Percentiles rank a stretch among this genome's conserved stretches.
Evolutionary conservation across 306 rosid species (phyloP).

Genomic region (Elaeagnus macrophylla): DNA sequence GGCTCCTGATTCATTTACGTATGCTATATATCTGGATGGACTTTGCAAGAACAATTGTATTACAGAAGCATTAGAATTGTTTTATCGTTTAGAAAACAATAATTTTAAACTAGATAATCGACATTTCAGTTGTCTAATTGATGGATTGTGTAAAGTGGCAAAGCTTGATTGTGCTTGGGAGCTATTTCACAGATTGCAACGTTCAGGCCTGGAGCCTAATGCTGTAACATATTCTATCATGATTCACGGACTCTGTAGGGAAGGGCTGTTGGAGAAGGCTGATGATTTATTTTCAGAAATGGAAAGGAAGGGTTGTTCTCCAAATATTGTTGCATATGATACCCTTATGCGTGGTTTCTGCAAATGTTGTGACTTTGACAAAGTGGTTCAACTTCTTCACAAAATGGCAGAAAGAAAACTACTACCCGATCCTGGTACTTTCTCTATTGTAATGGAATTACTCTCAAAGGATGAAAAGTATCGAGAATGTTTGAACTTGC

Average conservation of each 20-base stretch:
- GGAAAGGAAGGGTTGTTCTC: slow-evolving; percentile 35
- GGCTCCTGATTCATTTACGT: slow-evolving; percentile 17
- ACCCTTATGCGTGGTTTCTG: slow-evolving; percentile 32
- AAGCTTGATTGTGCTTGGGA: slow-evolving; percentile 31
- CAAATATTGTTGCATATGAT: slow-evolving; percentile 23
- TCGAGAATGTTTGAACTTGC: no score
- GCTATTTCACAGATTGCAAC: slow-evolving; percentile 18
- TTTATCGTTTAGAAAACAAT: slow-evolving; percentile 20
- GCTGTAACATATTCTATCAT: slow-evolving; percentile 29
- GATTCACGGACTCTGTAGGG: slow-evolving; percentile 36
- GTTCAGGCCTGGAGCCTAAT: slow-evolving; percentile 17
- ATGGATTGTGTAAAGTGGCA: slow-evolving; percentile 25
- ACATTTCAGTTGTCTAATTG: slow-evolving; percentile 16
- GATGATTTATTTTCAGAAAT: slow-evolving; percentile 28
- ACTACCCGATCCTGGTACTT: slow-evolving; percentile 31
- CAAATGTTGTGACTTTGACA: slow-evolving; percentile 19
- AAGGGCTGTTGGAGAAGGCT: slow-evolving; percentile 30
- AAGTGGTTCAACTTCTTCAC: slow-evolving; percentile 42
- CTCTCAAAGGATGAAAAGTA: no score
- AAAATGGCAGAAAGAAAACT: slow-evolving; percentile 26
- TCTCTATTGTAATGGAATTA: no score
- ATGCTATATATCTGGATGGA: slow-evolving; percentile 24
- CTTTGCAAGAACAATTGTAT: slow-evolving; percentile 31
- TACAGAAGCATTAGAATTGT: slow-evolving; percentile 32
- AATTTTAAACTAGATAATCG: slow-evolving; percentile 10